Percentiles rank a stretch among this genome's conserved stretches.
phyloP scores from a whole-genome alignment of 2,329 filamentous ascomycete species.

The Pestalotiopsis sp. region DNA sequence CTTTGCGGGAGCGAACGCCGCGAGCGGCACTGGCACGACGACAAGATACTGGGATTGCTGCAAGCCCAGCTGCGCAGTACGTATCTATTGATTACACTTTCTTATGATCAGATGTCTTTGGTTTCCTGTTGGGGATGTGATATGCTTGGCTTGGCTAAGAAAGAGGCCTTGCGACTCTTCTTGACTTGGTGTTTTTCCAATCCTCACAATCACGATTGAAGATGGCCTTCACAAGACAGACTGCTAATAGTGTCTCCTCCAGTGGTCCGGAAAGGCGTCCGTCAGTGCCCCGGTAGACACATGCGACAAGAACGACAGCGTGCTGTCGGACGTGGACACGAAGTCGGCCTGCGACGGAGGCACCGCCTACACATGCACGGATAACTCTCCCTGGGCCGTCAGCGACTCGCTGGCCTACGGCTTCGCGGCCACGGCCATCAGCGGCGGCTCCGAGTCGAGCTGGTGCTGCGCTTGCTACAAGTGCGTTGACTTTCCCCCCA shows the following conservation, averaged over 20 bases:
- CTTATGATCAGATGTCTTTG: not conserved
- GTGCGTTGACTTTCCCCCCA: conserved; percentile 14
- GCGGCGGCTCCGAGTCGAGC: conserved; percentile 43
- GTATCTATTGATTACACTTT: not conserved
- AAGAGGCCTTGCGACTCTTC: not conserved
- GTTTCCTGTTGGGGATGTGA: not conserved
- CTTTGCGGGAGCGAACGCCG: conserved; percentile 12
- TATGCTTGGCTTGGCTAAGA: not conserved
- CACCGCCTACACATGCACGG: conserved; percentile 50
- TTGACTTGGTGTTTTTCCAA: not conserved
- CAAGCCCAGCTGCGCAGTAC: conserved; percentile 52
- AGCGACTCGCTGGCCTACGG: conserved; percentile 54
- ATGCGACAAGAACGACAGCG: conserved; percentile 47
- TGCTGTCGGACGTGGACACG: conserved; percentile 41
- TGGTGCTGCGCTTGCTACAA: conserved; percentile 62
- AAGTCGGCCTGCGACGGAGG: conserved; percentile 51
- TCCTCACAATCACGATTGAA: not conserved
- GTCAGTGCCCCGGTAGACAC: conserved; percentile 42
- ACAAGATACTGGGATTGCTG: conserved; percentile 54
- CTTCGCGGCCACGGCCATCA: conserved; percentile 53
- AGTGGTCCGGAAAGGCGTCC: conserved; percentile 47
- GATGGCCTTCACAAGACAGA: not conserved
- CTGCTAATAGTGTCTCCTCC: not conserved
- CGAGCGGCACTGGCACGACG: conserved; percentile 25
- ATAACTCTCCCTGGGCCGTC: conserved; percentile 55